phyloP scores from a whole-genome alignment of 352 stramenopile species.

The Phytophthora lateralis region DNA sequence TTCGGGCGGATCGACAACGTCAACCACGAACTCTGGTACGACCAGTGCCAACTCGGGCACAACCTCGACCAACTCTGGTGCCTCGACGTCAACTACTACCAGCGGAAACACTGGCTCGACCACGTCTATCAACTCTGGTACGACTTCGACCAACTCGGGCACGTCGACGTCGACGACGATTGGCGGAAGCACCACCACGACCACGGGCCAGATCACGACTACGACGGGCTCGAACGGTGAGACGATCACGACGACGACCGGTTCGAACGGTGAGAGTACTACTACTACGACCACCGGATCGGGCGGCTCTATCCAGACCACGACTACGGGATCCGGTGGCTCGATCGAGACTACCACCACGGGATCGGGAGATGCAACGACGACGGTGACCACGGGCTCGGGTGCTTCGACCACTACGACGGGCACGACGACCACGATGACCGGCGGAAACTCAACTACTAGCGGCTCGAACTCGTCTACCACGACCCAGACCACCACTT shows the following conservation, averaged over 20 bases:
- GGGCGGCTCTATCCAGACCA: constrained; percentile 21
- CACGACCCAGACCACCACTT: constrained; percentile 18
- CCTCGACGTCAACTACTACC: constrained; percentile 2
- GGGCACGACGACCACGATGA: constrained; percentile 19
- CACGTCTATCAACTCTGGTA: constrained; percentile 6
- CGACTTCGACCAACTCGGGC: constrained; percentile 5
- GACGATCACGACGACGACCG: constrained; percentile 13
- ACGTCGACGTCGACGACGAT: neutral
- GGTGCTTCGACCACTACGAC: constrained; percentile 24
- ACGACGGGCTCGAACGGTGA: constrained; percentile 17
- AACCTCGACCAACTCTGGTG: constrained; percentile 7
- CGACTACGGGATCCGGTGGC: constrained; percentile 22
- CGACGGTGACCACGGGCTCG: constrained; percentile 17
- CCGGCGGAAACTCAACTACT: neutral
- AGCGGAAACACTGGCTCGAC: constrained; percentile 9
- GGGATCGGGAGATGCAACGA: constrained; percentile 11
- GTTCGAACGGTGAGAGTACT: constrained; percentile 11
- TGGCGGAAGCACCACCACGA: constrained; percentile 10
- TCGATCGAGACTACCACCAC: constrained; percentile 22
- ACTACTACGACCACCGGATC: constrained; percentile 26
- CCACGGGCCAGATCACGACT: constrained; percentile 16
- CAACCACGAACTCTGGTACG: constrained; percentile 8
- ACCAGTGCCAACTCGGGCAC: constrained; percentile 10
- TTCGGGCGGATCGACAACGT: constrained; percentile 9
- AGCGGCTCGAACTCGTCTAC: constrained; percentile 1